phyloP scores from a whole-genome alignment of 177 flowering plant species.

The Vitis hybrid region DNA sequence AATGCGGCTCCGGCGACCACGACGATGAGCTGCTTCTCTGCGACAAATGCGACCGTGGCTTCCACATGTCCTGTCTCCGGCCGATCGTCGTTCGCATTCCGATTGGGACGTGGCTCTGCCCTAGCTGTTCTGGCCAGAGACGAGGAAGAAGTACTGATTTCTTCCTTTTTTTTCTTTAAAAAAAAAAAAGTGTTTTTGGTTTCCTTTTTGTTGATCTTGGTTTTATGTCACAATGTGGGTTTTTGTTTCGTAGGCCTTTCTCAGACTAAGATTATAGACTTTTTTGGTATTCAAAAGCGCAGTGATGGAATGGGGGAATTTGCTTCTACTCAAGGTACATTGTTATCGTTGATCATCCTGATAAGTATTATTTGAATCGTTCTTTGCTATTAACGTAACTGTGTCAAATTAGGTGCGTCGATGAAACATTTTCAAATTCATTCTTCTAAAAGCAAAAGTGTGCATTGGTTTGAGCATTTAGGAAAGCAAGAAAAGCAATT shows the following conservation, averaged over 20 bases:
- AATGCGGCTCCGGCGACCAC: constrained; percentile 58
- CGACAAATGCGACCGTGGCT: constrained; percentile 61
- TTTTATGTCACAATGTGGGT: constrained; percentile 4
- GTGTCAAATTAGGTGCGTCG: too few relatives aligned
- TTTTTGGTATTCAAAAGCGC: constrained; percentile 56
- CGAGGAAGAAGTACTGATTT: constrained; percentile 47
- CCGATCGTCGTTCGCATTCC: constrained; percentile 68
- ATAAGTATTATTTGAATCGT: background rate
- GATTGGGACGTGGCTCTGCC: constrained; percentile 64
- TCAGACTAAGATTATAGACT: constrained; percentile 64
- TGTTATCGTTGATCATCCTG: background rate
- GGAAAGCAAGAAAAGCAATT: too few relatives aligned
- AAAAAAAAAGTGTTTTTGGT: background rate
- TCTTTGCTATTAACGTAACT: background rate
- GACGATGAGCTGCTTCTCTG: constrained; percentile 60
- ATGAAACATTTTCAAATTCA: too few relatives aligned
- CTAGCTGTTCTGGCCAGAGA: constrained; percentile 42
- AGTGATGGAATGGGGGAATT: constrained; percentile 19
- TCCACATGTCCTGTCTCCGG: constrained; percentile 59
- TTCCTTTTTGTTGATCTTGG: constrained; percentile 2
- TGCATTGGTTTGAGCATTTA: too few relatives aligned
- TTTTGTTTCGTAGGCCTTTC: constrained; percentile 40
- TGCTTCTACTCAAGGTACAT: constrained; percentile 38
- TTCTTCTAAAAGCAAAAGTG: too few relatives aligned
- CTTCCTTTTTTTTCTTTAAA: background rate